Base-by-base conservation (phyloP, 73 alveolate species). In the Uronychia setigera region DNA sequence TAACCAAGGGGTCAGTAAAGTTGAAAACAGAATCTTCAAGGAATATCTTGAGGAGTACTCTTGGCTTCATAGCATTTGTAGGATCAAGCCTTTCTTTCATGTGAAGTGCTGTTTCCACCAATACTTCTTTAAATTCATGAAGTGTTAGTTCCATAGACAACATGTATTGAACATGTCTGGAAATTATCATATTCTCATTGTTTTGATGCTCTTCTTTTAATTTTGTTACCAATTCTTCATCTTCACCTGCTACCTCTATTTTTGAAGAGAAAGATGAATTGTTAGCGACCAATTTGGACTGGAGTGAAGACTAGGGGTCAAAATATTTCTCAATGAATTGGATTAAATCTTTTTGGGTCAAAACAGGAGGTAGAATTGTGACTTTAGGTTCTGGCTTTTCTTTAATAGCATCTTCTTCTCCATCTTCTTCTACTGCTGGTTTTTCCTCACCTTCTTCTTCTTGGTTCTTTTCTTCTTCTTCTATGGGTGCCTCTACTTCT, bases 101-200 rank as follows among this genome's bases (percentile, higher is more conserved):
- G 85, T 77, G 35, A 85, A 33, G 31, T 77, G 26, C 77, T 85
- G 86, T 76, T 77, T 85, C 60, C 81, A 35, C 86, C 85, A 85
- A 59, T 85, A 46, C 33, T 77, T 74, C 35, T 77, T 76, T n/a
- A 57, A 26, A 26, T 76, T 14, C 78, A 28, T 34, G n/a, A n/a
- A n/a, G n/a, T n/a, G n/a, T n/a, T n/a, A n/a, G n/a, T n/a, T n/a
- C n/a, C n/a, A n/a, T n/a, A n/a, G n/a, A n/a, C n/a, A n/a, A n/a
- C n/a, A n/a, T n/a, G n/a, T n/a, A n/a, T n/a, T n/a, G n/a, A n/a
- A n/a, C n/a, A n/a, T n/a, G n/a, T n/a, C n/a, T n/a, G n/a, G n/a
- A n/a, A n/a, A n/a, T n/a, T n/a, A n/a, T n/a, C n/a, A n/a, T n/a
- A n/a, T n/a, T n/a, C n/a, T n/a, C n/a, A n/a, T n/a, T n/a, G n/a